Evolutionary conservation across 257 asterid genomes (phyloP).

Genomic region (Plantago major): DNA sequence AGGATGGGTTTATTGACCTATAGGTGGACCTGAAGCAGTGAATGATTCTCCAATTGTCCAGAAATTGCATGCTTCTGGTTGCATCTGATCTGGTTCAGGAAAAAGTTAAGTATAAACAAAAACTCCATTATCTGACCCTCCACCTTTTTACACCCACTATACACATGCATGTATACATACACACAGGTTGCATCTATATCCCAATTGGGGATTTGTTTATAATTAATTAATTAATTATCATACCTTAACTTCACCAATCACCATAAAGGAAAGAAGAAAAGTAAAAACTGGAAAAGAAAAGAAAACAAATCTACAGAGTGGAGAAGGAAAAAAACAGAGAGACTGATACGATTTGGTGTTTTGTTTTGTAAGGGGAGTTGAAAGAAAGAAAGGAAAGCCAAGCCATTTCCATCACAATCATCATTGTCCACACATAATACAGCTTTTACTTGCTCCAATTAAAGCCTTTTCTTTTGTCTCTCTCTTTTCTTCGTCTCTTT

Average conservation of each 20-base stretch:
- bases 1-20: no score
- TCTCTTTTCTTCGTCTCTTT: not conserved
- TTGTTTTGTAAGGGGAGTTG: no score
- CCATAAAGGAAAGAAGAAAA: no score
- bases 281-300: not conserved
- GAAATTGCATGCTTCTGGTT: constrained; percentile 8
- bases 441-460: constrained; percentile 3
- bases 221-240: no score
- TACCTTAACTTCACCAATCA: no score
- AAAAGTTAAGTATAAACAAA: not conserved
- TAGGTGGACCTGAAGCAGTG: no score
- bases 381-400: no score
- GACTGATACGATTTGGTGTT: constrained; percentile 5
- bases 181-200: not conserved
- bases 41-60: not conserved
- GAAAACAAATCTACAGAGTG: constrained; percentile 1
- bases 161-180: not conserved
- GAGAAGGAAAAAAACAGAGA: not conserved
- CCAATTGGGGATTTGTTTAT: no score
- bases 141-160: constrained; percentile 2
- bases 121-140: not conserved
- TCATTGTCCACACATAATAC: not conserved
- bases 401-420: not conserved
- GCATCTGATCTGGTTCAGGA: not conserved
- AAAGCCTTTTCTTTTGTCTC: not conserved